Conservation (phyloP, 129 eudicot genomes). For the Lactuca saligna region DNA sequence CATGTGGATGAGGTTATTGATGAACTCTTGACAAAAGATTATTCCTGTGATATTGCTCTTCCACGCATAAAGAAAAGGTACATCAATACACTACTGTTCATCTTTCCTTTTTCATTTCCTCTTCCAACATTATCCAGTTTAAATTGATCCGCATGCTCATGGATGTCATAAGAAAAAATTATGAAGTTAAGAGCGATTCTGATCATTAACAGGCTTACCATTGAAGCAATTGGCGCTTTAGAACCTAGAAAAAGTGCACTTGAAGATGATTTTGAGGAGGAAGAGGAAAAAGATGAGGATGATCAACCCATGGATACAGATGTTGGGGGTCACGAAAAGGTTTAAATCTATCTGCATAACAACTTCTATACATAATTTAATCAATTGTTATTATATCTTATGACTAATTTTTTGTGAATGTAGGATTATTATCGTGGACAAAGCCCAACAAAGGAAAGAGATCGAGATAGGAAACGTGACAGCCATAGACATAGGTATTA, state of each 20-base stretch:
- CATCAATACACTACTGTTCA: neutral
- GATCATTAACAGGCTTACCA: slow-evolving; percentile 56
- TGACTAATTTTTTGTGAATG: neutral
- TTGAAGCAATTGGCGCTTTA: slow-evolving; percentile 68
- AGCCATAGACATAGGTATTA: slow-evolving; percentile 87
- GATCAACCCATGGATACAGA: slow-evolving; percentile 74
- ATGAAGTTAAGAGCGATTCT: slow-evolving; percentile 3
- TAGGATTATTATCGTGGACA: slow-evolving; percentile 71
- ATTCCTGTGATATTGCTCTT: slow-evolving; percentile 86
- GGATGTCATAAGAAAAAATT: neutral
- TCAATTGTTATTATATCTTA: neutral
- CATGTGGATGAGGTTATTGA: slow-evolving; percentile 95
- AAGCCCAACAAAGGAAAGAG: slow-evolving; percentile 88
- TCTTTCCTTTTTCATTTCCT: neutral
- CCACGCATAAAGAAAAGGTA: slow-evolving; percentile 97
- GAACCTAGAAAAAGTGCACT: slow-evolving; percentile 95
- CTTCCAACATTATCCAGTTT: neutral
- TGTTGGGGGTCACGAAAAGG: slow-evolving; percentile 65
- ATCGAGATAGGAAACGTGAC: slow-evolving; percentile 77
- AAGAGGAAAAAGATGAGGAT: slow-evolving; percentile 95
- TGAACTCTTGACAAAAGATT: slow-evolving; percentile 89
- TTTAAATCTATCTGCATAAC: slow-evolving; percentile 17
- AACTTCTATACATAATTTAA: slow-evolving; percentile 1
- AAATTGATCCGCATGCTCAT: no score
- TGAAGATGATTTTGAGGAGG: slow-evolving; percentile 99